Conservation (phyloP, 495 filamentous ascomycete species). For the Xylaria grammica region DNA sequence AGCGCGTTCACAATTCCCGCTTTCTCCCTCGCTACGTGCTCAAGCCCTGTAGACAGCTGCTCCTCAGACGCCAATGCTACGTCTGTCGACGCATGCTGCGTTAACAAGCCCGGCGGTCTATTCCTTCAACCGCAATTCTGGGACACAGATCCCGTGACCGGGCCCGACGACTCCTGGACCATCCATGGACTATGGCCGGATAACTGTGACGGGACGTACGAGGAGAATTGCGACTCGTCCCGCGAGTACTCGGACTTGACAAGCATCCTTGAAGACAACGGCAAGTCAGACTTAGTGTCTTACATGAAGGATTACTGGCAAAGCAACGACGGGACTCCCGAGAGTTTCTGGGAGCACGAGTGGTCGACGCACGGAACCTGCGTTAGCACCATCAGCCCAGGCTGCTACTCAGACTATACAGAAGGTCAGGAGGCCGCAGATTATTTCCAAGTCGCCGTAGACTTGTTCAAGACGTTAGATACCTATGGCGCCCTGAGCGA, state of each 20-base stretch:
- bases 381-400: constrained; percentile 65
- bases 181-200: constrained; percentile 86
- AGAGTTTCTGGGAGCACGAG: constrained; percentile 78
- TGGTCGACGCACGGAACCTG: constrained; percentile 82
- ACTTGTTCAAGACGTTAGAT: constrained; percentile 60
- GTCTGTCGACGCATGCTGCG: constrained; percentile 68
- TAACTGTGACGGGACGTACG: constrained; percentile 77
- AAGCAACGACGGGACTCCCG: constrained; percentile 56
- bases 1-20: not conserved
- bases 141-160: constrained; percentile 73
- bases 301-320: constrained; percentile 81
- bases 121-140: constrained; percentile 84
- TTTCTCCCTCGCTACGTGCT: constrained; percentile 5
- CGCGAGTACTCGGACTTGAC: constrained; percentile 72
- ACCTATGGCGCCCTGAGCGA: constrained; percentile 58
- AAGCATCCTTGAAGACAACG: constrained; percentile 29
- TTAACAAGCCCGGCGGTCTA: constrained; percentile 76
- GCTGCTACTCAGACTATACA: constrained; percentile 68
- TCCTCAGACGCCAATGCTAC: constrained; percentile 13
- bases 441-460: constrained; percentile 59
- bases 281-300: constrained; percentile 52
- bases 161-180: constrained; percentile 78
- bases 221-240: constrained; percentile 66
- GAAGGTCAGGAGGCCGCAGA: constrained; percentile 58
- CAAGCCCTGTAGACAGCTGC: constrained; percentile 19